Conservation (phyloP, 2,329 filamentous ascomycete genomes). For the Xylariaceae sp. region DNA sequence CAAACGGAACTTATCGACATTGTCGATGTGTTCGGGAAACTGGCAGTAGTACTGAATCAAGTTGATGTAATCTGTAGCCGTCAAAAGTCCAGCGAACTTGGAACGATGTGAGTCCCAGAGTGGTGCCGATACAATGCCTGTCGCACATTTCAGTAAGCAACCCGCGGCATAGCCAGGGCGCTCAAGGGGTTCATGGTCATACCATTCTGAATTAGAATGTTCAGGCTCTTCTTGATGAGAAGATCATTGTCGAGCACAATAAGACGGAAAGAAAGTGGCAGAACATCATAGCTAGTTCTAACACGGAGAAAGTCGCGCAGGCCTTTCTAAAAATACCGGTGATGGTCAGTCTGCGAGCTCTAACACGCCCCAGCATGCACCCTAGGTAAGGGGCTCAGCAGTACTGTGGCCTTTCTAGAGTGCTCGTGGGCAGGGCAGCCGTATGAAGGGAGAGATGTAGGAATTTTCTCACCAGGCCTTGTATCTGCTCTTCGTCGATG, state of each 20-base stretch:
- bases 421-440: not conserved
- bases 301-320: slow-evolving; percentile 95
- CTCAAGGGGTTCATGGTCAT: slow-evolving; percentile 23
- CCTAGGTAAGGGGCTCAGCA: not conserved
- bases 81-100: slow-evolving; percentile 89
- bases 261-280: slow-evolving; percentile 91
- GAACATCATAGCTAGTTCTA: slow-evolving; percentile 94
- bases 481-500: slow-evolving; percentile 71
- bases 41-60: slow-evolving; percentile 99
- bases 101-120: slow-evolving; percentile 94
- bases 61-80: slow-evolving; percentile 96
- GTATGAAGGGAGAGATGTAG: not conserved
- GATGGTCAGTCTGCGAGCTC: slow-evolving; percentile 17
- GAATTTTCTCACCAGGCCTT: slow-evolving; percentile 62
- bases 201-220: slow-evolving; percentile 96
- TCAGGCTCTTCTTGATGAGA: slow-evolving; percentile 93
- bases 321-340: slow-evolving; percentile 58
- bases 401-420: not conserved
- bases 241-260: slow-evolving; percentile 94
- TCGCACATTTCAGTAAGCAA: slow-evolving; percentile 7
- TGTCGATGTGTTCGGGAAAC: slow-evolving; percentile 81
- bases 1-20: slow-evolving; percentile 89
- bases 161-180: not conserved
- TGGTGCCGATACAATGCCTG: slow-evolving; percentile 94
- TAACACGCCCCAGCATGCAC: not conserved